A percentile compares a stretch with the other conserved stretches of the same genome.
These are phyloP conservation scores for Xylariaceae sp. DNA, from an alignment of 2,329 filamentous ascomycete species.

Conservation along the genomic window DNA sequence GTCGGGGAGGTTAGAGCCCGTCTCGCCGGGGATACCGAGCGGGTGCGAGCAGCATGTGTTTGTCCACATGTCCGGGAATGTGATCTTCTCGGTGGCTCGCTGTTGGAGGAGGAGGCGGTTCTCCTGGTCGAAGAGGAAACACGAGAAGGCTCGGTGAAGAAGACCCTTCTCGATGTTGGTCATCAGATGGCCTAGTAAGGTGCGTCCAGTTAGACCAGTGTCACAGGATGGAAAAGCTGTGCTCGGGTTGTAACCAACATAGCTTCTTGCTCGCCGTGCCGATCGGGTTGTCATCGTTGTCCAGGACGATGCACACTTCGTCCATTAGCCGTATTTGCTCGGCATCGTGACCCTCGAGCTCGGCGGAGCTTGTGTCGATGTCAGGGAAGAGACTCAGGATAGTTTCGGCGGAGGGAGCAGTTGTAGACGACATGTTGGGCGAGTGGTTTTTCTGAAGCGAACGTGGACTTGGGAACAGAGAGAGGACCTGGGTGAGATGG, in stretches of 20 bases:
- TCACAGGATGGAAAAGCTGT: neutral
- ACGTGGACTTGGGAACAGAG: neutral
- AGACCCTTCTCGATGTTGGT: constrained; percentile 96
- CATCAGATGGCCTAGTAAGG: constrained; percentile 80
- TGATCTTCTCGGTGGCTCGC: constrained; percentile 94
- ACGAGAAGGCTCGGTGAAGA: constrained; percentile 93
- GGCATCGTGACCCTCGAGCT: constrained; percentile 87
- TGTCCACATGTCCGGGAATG: constrained; percentile 98
- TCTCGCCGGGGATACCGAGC: constrained; percentile 85
- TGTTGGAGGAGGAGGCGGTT: constrained; percentile 93
- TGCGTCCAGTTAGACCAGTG: constrained; percentile 6
- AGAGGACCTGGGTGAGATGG: constrained; percentile 1
- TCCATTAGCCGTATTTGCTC: constrained; percentile 99
- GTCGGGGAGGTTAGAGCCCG: constrained; percentile 72
- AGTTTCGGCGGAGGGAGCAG: constrained; percentile 69
- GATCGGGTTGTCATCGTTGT: constrained; percentile 87
- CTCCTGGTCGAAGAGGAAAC: constrained; percentile 93
- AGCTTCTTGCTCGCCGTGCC: constrained; percentile 97
- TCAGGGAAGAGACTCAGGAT: constrained; percentile 87
- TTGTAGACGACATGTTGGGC: constrained; percentile 32
- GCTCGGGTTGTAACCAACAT: constrained; percentile 53
- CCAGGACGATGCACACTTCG: constrained; percentile 94
- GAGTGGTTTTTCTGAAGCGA: constrained; percentile 5
- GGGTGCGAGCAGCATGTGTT: constrained; percentile 99
- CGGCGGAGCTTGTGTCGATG: constrained; percentile 63